phyloP scores from a whole-genome alignment of 2,329 filamentous ascomycete genomes.

The Myriosclerotinia duriaeana region DNA sequence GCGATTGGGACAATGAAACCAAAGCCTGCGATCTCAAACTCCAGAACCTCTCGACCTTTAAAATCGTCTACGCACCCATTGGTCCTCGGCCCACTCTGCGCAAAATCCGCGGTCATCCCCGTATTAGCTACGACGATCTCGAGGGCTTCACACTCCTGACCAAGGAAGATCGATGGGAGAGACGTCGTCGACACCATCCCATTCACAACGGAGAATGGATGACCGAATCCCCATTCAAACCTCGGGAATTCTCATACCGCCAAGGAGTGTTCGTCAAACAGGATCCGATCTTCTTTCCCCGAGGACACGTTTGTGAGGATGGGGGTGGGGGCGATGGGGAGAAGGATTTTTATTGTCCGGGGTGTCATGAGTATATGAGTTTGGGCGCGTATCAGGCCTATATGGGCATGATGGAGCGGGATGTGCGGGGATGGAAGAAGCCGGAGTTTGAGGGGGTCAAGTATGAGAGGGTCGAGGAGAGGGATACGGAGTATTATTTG shows the following conservation, averaged over 20 bases:
- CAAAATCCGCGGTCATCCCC: not conserved
- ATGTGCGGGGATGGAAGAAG: not conserved
- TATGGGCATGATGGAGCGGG: slow-evolving; percentile 12
- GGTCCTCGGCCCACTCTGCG: not conserved
- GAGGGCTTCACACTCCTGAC: not conserved
- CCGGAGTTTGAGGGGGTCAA: slow-evolving; percentile 5
- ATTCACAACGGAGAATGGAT: slow-evolving; percentile 8
- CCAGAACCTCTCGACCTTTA: not conserved
- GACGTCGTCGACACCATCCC: slow-evolving; percentile 1
- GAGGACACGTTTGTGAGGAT: slow-evolving; percentile 2
- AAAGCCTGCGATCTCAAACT: not conserved
- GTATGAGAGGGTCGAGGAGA: slow-evolving; percentile 1
- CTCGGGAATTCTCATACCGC: slow-evolving; percentile 1
- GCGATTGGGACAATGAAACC: not conserved
- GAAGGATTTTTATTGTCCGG: slow-evolving; percentile 12
- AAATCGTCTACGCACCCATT: slow-evolving; percentile 16
- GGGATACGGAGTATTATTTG: not conserved
- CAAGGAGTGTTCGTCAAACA: slow-evolving; percentile 5
- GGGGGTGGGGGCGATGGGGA: not conserved
- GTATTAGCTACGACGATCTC: slow-evolving; percentile 1
- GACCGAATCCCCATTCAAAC: not conserved
- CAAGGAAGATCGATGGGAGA: slow-evolving; percentile 4
- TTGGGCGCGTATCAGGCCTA: slow-evolving; percentile 5
- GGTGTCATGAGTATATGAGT: slow-evolving; percentile 13
- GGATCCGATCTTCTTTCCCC: not conserved